Percentiles rank a stretch among this genome's conserved stretches.
These are phyloP conservation scores for Ophiostoma novo-ulmi DNA, from an alignment of 2,329 filamentous ascomycete genomes.

Conservation along the genomic window DNA sequence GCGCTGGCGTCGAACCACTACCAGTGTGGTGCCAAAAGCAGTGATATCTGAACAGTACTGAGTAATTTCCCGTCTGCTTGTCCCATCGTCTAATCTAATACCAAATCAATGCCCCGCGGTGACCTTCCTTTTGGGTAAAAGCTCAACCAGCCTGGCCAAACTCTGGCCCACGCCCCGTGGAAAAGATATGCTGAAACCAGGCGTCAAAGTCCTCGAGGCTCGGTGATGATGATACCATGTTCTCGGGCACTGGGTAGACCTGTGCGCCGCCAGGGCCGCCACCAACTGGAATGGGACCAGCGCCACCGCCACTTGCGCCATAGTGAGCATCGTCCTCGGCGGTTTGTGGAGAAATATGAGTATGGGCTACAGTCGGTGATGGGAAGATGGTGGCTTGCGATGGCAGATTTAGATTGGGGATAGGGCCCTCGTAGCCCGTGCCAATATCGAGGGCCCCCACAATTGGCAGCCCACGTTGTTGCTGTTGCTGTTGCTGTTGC, in stretches of 20 bases:
- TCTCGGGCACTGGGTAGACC: background rate
- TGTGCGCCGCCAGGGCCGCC: background rate
- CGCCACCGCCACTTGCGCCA: background rate
- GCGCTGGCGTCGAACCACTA: background rate
- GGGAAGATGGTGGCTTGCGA: slow-evolving; percentile 6
- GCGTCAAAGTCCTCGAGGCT: slow-evolving; percentile 28
- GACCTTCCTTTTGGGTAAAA: slow-evolving; percentile 1
- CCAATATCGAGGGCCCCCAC: background rate
- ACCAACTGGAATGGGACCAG: background rate
- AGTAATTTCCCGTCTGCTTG: background rate
- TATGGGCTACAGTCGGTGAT: background rate
- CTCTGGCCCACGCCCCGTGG: slow-evolving; percentile 14
- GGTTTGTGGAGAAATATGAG: background rate
- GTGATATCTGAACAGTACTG: background rate
- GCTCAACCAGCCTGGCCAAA: slow-evolving; percentile 17
- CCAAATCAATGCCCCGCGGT: background rate
- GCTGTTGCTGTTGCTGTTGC: background rate
- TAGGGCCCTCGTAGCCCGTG: slow-evolving; percentile 9
- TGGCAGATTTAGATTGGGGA: slow-evolving; percentile 15
- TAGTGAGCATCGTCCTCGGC: background rate
- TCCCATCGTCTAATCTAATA: background rate
- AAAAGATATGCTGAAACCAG: slow-evolving; percentile 28
- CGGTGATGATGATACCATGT: slow-evolving; percentile 10
- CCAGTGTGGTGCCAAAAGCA: background rate
- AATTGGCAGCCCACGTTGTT: background rate